Evolutionary conservation across 306 rosid species (phyloP).

Genomic region (Purshia tridentata): DNA sequence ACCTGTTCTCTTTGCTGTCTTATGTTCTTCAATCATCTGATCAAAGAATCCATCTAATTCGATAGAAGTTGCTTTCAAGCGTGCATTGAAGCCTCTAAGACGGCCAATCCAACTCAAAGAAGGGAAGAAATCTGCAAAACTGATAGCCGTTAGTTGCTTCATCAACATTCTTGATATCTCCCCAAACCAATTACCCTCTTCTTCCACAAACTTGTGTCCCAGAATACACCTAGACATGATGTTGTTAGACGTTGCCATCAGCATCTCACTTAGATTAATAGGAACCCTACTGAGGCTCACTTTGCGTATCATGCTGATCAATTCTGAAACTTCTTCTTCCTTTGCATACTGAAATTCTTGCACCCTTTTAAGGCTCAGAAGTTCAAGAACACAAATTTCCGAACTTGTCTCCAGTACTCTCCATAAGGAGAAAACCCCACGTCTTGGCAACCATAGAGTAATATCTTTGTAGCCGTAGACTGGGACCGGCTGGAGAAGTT

Average conservation of each 20-base stretch:
- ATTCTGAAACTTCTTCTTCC: not conserved
- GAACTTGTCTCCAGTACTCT: constrained; percentile 25
- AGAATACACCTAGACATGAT: constrained; percentile 27
- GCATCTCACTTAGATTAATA: constrained; percentile 22
- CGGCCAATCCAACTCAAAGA: constrained; percentile 40
- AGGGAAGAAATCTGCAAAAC: constrained; percentile 42
- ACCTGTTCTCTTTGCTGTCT: not conserved
- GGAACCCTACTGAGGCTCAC: too few species aligned
- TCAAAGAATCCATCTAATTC: constrained; percentile 31
- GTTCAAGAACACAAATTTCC: constrained; percentile 4
- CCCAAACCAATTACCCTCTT: constrained; percentile 12
- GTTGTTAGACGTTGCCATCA: constrained; percentile 20
- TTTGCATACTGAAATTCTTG: not conserved
- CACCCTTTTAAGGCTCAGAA: constrained; percentile 11
- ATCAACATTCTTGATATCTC: constrained; percentile 2
- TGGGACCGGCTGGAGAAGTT: constrained; percentile 21
- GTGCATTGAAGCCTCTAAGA: constrained; percentile 20
- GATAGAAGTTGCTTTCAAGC: constrained; percentile 10
- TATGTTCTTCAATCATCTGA: constrained; percentile 33
- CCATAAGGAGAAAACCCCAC: constrained; percentile 7
- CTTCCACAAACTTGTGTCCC: constrained; percentile 23
- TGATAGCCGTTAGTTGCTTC: not conserved
- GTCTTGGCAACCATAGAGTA: constrained; percentile 18
- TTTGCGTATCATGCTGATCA: too few species aligned
- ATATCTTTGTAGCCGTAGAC: constrained; percentile 26